Percentiles rank a stretch among this genome's conserved stretches.
phyloP scores from a whole-genome alignment of 1,284 basidiomycete genomes.

The Lignosus rhinocerotis region DNA sequence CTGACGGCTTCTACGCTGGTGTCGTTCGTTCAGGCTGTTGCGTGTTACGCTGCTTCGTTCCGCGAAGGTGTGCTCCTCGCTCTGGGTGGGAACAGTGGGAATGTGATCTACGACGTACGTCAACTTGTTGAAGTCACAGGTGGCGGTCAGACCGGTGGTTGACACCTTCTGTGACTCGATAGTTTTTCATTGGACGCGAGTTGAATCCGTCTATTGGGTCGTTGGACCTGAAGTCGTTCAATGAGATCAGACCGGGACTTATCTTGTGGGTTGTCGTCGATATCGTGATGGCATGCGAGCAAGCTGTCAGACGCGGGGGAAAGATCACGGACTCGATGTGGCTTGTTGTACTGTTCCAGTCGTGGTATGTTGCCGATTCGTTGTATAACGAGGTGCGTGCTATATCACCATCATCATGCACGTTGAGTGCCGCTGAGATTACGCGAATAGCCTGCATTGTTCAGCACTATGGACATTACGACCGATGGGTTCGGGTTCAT shows the following conservation, averaged over 20 bases:
- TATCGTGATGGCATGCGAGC: conserved; percentile 90
- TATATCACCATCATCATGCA: not conserved
- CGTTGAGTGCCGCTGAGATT: not conserved
- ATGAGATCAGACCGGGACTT: conserved; percentile 92
- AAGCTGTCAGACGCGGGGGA: conserved; percentile 79
- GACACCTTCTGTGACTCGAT: conserved; percentile 3
- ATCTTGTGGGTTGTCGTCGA: conserved; percentile 95
- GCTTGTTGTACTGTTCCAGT: conserved; percentile 86
- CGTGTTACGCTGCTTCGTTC: conserved; percentile 79
- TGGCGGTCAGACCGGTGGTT: not conserved
- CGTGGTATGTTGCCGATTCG: conserved; percentile 68
- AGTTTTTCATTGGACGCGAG: conserved; percentile 97
- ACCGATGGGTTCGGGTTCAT: conserved; percentile 98
- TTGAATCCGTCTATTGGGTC: conserved; percentile 88
- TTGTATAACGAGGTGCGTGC: not conserved
- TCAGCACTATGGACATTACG: conserved; percentile 96
- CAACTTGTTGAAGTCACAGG: conserved; percentile 21
- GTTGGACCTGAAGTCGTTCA: conserved; percentile 98
- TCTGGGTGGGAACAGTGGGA: conserved; percentile 89
- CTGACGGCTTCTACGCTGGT: conserved; percentile 83
- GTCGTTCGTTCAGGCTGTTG: conserved; percentile 73
- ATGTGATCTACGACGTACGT: conserved; percentile 87
- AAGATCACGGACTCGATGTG: conserved; percentile 90
- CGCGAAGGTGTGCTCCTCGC: conserved; percentile 73
- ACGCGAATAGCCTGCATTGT: conserved; percentile 64